Evolutionary conservation across 1,284 basidiomycete species (phyloP).

Genomic region (Caloboletus inedulis): DNA sequence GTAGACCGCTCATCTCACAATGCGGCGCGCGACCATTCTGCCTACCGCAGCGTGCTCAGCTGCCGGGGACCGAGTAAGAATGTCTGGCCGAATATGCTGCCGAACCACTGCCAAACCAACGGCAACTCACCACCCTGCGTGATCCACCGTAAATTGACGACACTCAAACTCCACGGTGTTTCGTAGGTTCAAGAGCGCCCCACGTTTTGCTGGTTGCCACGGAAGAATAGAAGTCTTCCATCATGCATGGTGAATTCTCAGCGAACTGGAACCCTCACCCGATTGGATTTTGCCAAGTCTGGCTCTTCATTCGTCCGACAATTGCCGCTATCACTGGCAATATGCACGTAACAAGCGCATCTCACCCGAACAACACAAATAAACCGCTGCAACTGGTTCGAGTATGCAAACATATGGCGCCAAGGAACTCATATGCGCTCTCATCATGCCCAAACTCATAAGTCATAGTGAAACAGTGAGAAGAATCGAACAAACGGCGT

Average conservation of each 20-base stretch:
- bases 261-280: conserved; percentile 15
- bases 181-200: conserved; percentile 20
- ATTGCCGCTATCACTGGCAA: conserved; percentile 17
- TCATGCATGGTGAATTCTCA: conserved; percentile 25
- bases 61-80: conserved; percentile 23
- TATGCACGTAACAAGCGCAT: conserved; percentile 11
- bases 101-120: not conserved
- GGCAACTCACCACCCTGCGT: too few relatives aligned
- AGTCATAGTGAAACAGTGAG: conserved; percentile 31
- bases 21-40: conserved; percentile 3
- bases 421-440: conserved; percentile 3
- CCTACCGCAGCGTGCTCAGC: not conserved
- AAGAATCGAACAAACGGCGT: conserved; percentile 24
- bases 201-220: conserved; percentile 34
- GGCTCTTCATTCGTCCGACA: conserved; percentile 18
- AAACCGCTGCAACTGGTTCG: not conserved
- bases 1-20: conserved; percentile 18
- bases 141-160: too few relatives aligned
- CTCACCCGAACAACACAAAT: conserved; percentile 10
- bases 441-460: conserved; percentile 24
- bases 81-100: not conserved
- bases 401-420: not conserved
- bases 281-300: conserved; percentile 14
- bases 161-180: conserved; percentile 30
- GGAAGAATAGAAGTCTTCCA: conserved; percentile 36